phyloP scores from a whole-genome alignment of 2,329 filamentous ascomycete species.

The Lecanoromycetidae sp. region DNA sequence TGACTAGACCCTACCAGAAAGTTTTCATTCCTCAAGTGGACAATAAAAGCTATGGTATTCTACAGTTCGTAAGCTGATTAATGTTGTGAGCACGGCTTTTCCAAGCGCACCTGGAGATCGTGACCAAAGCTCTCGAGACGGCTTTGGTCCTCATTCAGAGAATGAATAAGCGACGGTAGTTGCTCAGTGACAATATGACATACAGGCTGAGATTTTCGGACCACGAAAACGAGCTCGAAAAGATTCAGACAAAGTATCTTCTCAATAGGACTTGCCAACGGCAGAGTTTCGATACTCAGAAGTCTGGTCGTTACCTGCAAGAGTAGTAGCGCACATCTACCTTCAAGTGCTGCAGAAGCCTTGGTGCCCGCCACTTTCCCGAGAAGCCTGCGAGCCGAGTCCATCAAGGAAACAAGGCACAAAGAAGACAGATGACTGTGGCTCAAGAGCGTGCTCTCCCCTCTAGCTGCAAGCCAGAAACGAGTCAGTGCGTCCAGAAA shows the following conservation, averaged over 20 bases:
- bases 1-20: neutral
- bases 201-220: neutral
- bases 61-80: neutral
- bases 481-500: neutral
- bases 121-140: constrained; percentile 1
- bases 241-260: constrained; percentile 5
- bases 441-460: neutral
- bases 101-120: constrained; percentile 11
- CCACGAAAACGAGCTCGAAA: constrained; percentile 1
- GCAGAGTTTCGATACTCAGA: neutral
- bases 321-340: neutral
- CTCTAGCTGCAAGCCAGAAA: neutral
- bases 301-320: constrained; percentile 1
- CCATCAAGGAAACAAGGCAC: neutral
- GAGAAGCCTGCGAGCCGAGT: neutral
- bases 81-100: neutral
- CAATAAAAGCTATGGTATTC: constrained; percentile 1
- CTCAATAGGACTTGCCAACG: neutral
- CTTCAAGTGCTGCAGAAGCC: neutral
- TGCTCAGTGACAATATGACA: neutral
- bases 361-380: neutral
- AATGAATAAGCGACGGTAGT: neutral
- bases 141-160: neutral
- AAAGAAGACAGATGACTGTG: neutral
- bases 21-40: neutral